Evolutionary conservation across 2,329 filamentous ascomycete species (phyloP).

Genomic region (Penicillium sp.): DNA sequence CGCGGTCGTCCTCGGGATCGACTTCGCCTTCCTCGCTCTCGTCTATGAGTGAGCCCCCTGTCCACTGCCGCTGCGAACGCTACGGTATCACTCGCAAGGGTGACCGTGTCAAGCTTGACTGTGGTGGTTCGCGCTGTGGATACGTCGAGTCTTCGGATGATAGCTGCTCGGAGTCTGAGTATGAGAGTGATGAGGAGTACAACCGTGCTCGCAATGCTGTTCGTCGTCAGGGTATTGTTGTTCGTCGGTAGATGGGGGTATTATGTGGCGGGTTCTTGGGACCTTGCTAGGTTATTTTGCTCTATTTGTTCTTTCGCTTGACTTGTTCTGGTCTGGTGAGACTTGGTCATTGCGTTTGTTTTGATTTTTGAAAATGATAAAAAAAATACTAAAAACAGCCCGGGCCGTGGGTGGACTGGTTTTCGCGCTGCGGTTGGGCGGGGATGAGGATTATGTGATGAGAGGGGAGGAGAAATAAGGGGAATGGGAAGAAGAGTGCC

Average conservation of each 20-base stretch:
- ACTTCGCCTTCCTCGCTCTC: slow-evolving; percentile 58
- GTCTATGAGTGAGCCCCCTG: slow-evolving; percentile 63
- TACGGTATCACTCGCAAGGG: slow-evolving; percentile 94
- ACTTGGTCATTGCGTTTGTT: slow-evolving; percentile 14
- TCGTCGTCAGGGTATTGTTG: slow-evolving; percentile 41
- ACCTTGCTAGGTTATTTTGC: background rate
- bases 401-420: slow-evolving; percentile 21
- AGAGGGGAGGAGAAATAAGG: background rate
- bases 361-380: slow-evolving; percentile 15
- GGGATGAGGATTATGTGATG: slow-evolving; percentile 14
- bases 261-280: background rate
- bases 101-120: slow-evolving; percentile 94
- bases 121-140: slow-evolving; percentile 82
- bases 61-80: slow-evolving; percentile 85
- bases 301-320: slow-evolving; percentile 6
- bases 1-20: slow-evolving; percentile 64
- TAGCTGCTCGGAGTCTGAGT: slow-evolving; percentile 11
- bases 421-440: slow-evolving; percentile 20
- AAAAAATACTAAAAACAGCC: slow-evolving; percentile 16
- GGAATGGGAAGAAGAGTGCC: background rate
- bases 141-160: slow-evolving; percentile 45
- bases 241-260: slow-evolving; percentile 34
- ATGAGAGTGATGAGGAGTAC: slow-evolving; percentile 42
- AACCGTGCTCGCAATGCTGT: slow-evolving; percentile 36
- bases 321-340: slow-evolving; percentile 11